These are phyloP conservation scores for Penicillium occitanis DNA, from an alignment of 2,329 filamentous ascomycete genomes.

Conservation along the genomic window DNA sequence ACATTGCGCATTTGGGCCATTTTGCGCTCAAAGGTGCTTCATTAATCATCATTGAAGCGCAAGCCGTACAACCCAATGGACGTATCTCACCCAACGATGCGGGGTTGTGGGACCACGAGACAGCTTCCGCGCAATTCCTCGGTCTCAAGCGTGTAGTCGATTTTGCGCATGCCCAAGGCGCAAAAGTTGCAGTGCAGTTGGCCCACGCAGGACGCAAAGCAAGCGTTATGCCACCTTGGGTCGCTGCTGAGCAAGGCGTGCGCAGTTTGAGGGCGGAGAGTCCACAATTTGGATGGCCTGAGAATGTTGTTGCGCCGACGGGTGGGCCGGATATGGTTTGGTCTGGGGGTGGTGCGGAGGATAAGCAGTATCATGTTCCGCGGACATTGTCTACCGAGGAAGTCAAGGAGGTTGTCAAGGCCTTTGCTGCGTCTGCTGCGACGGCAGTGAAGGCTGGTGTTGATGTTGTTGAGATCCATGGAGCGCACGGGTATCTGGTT, in stretches of 20 bases:
- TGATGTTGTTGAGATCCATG: conserved; percentile 76
- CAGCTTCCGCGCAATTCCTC: conserved; percentile 61
- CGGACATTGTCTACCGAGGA: conserved; percentile 66
- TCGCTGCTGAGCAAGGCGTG: conserved; percentile 27
- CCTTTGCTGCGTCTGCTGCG: conserved; percentile 59
- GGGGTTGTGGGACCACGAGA: conserved; percentile 72
- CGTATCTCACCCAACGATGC: conserved; percentile 66
- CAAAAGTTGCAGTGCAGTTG: conserved; percentile 76
- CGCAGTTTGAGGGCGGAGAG: conserved; percentile 43
- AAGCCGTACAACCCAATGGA: conserved; percentile 70
- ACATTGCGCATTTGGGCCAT: conserved; percentile 77
- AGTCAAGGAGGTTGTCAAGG: conserved; percentile 62
- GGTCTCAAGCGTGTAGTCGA: conserved; percentile 66
- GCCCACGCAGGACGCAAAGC: conserved; percentile 72
- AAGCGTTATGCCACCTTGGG: conserved; percentile 54
- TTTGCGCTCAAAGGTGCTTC: conserved; percentile 72
- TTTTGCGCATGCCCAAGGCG: conserved; percentile 74
- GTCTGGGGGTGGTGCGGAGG: conserved; percentile 51
- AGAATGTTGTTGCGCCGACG: conserved; percentile 46
- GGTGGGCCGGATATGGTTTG: conserved; percentile 55
- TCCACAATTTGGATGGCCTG: conserved; percentile 54
- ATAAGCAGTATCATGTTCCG: conserved; percentile 57
- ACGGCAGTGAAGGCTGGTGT: conserved; percentile 67
- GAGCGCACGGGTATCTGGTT: conserved; percentile 74
- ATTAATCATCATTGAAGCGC: conserved; percentile 74